Base-by-base conservation (phyloP, 345 rosid genomes). In the Bruguiera gymnorhiza region DNA sequence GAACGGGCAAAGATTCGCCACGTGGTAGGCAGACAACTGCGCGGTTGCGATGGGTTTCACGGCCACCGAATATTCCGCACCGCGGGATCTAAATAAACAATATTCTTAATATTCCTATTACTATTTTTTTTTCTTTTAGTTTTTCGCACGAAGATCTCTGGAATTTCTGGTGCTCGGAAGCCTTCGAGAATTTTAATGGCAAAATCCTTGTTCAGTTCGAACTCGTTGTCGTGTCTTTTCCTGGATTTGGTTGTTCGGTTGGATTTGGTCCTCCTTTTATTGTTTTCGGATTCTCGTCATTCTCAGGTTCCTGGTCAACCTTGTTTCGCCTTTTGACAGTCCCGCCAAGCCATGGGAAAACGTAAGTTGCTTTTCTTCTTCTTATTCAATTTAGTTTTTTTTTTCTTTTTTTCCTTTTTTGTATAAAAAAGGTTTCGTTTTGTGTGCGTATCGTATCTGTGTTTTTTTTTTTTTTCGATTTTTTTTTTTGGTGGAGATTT, bases 131-230 rank as follows among this genome's bases (percentile, higher is more conserved):
- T 31, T 31, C 4, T 31, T 31, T 31, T 4, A 2, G 3, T 3
- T 43, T 10, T 13, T 3, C 9, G 5, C 50, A 27, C 29, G 29
- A 27, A 27, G 29, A 27, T 27, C 29, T 27, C 2, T 2, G 29
- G 29, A 27, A 27, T 27, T 27, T 27, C 2, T 27, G 29, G 29
- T 27, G 29, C 29, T 27, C 29, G 10, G n/a, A 10, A 53, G 21
- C 59, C 6, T 6, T 57, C 64, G 23, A 2, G 63, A 6, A 27
- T 18, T 78, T 89, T 84, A 71, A 92, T 92, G 97, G 97, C 87
- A 83, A 76, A 29, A 75, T 80, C 81, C 74, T 81, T 82, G 26
- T 67, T 76, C 75, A 74, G 43, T 74, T 87, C 77, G 58, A 48
- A 62, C 69, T 32, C 65, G 23, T 69, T 53, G 59, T 43, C 48